Base-by-base conservation (phyloP, 2,329 filamentous ascomycete species). In the Drechslera avenae region DNA sequence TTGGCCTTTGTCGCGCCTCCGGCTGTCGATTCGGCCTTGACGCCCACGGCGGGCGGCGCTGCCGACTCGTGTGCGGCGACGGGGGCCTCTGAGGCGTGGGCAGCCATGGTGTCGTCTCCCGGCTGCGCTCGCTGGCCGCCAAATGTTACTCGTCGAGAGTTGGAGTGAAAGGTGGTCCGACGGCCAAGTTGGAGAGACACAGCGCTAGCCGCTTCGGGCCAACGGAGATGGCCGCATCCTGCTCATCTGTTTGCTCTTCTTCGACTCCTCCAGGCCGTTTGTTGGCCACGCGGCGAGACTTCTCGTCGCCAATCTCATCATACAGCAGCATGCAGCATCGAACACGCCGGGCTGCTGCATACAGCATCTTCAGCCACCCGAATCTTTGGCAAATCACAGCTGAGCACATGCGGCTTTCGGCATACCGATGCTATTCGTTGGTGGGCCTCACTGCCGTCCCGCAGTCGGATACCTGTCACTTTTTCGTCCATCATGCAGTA, bases 61-160 rank as follows among this genome's bases (percentile, higher is more conserved):
- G 42, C 60, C 37, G 57, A 40, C 4, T 69, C 64, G 23, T 68
- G 61, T 39, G 64, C 66, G 54, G 59, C 65, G 51, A 65, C 63
- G 37, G 67, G 59, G 28, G 60, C 68, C 42, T 64, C 50, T 50
- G 52, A 49, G 57, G 60, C 50, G 46, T 67, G 54, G 44, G 63
- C 54, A 56, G 67, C 63, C 66, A 69, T 68, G 49, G 28, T 52
- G 56, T 54, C 47, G 49, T 51, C 43, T 57, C 46, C 49, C 47
- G 52, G 51, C 56, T 44, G 32, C 50, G 30, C 50, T 59, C 42
- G 47, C 41, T 39, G 34, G 41, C 43, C 42, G 30, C 46, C 49
- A 50, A 50, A 40, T 35, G 30, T 52, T 45, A 49, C 50, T 55
- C 43, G 56, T 46, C 42, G 46, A 52, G 50, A 45, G 45, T 39